Evolutionary conservation across 306 rosid genomes (phyloP), one percentile per base, ranked within the genome.

Genomic region (Dalbergia cochinchinensis): DNA sequence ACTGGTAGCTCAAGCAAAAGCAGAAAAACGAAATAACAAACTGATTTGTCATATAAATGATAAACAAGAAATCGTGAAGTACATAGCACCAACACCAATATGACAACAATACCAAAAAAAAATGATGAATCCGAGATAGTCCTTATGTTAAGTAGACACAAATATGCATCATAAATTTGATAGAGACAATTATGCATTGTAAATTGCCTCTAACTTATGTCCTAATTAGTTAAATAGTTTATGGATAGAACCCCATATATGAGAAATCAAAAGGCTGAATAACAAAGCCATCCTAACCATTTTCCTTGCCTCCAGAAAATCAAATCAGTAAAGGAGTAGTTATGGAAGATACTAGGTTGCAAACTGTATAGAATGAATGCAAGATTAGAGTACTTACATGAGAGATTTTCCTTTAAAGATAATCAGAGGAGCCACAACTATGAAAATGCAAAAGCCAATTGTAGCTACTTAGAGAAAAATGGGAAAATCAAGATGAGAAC

Each of bases 341-440:
- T n/a, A 59, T 45, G n/a, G 26, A 83, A 60, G 60, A 54, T 65
- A 50, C 42, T 33, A 69, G 31, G 34, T 74, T 59, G 65, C 35
- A 79, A 57, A 72, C 64, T 60, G 65, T 5, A 70, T 13, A 58
- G 34, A 50, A 18, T 22, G 50, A 69, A 60, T 45, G 76, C 66
- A 76, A 63, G 62, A 20, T 64, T 85, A 31, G 61, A 59, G 66
- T 59, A 89, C 98, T 89, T 81, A 93, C 97, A 98, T 84, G 72
- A 95, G 90, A 65, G 98, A 91, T 84, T 82, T 89, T 70, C 99
- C 99, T 83, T 84, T 88, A 73, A 88, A 91, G 84, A 93, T 69
- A 80, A 93, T 80, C 67, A 98, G 98, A 80, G 98, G 98, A 83
- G 99, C 97, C 80, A 93, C 88, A 57, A 97, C 84, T 58, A 90